Conservation (phyloP, 192 early-diverging fungal genomes). For the Podila minutissima region DNA sequence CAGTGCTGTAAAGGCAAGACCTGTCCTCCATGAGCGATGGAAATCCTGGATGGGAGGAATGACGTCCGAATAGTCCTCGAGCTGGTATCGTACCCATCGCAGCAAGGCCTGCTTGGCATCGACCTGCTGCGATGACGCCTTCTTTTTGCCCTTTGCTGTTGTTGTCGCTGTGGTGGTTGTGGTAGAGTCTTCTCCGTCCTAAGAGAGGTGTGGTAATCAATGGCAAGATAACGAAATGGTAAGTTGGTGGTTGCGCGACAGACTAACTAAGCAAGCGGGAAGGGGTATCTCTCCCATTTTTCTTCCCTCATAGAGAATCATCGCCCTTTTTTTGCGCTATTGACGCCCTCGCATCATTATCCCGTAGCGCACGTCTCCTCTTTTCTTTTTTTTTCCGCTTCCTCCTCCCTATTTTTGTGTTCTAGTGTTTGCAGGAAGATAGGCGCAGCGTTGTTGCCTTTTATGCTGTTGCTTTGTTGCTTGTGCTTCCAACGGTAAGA, state of each 20-base stretch:
- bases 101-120: constrained; percentile 62
- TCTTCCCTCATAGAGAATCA: background rate
- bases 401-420: background rate
- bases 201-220: background rate
- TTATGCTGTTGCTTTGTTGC: background rate
- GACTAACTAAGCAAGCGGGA: background rate
- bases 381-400: background rate
- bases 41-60: constrained; percentile 64
- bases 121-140: constrained; percentile 31
- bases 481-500: background rate
- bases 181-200: constrained; percentile 27
- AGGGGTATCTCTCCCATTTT: background rate
- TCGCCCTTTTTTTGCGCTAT: background rate
- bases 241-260: too few species aligned
- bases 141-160: constrained; percentile 38
- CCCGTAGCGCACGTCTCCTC: constrained; percentile 2
- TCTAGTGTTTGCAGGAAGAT: background rate
- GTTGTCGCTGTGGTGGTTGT: constrained; percentile 23
- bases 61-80: constrained; percentile 60
- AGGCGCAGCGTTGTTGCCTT: background rate
- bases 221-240: too few species aligned
- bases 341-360: background rate
- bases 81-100: constrained; percentile 61
- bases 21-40: constrained; percentile 61
- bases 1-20: constrained; percentile 59